phyloP scores from a whole-genome alignment of 768 basidiomycete genomes.

The Crassisporium funariophilum region DNA sequence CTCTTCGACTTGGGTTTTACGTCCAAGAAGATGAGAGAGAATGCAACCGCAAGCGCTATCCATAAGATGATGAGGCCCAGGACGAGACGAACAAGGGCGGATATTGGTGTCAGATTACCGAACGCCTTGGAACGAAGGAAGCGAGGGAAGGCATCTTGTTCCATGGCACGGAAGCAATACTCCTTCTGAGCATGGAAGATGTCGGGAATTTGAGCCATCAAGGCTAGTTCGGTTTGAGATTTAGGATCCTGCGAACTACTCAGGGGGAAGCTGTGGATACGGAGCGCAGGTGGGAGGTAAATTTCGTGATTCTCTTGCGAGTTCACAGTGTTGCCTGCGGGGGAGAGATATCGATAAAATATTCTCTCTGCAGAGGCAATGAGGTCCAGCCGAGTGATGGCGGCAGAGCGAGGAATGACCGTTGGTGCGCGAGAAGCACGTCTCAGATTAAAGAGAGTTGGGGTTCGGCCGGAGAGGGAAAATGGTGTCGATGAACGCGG shows the following conservation, averaged over 20 bases:
- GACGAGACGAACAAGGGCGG: slow-evolving; percentile 83
- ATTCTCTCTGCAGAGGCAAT: slow-evolving; percentile 95
- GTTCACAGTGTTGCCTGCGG: slow-evolving; percentile 72
- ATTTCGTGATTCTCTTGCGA: slow-evolving; percentile 95
- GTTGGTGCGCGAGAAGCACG: slow-evolving; percentile 91
- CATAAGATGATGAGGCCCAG: slow-evolving; percentile 85
- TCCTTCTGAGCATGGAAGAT: slow-evolving; percentile 98
- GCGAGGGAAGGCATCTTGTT: slow-evolving; percentile 91
- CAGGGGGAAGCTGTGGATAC: slow-evolving; percentile 89
- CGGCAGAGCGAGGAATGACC: slow-evolving; percentile 87
- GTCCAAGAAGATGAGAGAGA: slow-evolving; percentile 93
- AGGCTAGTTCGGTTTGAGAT: slow-evolving; percentile 63
- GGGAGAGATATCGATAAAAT: slow-evolving; percentile 91
- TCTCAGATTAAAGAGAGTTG: slow-evolving; percentile 72
- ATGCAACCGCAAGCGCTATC: slow-evolving; percentile 91
- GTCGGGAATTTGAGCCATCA: slow-evolving; percentile 92
- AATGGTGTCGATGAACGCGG: slow-evolving; percentile 80
- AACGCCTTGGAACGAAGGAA: slow-evolving; percentile 98
- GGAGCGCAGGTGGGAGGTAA: slow-evolving; percentile 91
- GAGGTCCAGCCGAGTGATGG: slow-evolving; percentile 88
- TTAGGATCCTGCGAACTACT: slow-evolving; percentile 73
- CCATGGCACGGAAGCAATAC: slow-evolving; percentile 95
- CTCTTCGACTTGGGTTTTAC: slow-evolving; percentile 89
- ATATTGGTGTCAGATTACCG: slow-evolving; percentile 92
- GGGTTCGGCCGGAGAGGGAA: slow-evolving; percentile 72